These are phyloP conservation scores for Candida koratica DNA, from an alignment of 805 yeast genomes.

Conservation along the genomic window DNA sequence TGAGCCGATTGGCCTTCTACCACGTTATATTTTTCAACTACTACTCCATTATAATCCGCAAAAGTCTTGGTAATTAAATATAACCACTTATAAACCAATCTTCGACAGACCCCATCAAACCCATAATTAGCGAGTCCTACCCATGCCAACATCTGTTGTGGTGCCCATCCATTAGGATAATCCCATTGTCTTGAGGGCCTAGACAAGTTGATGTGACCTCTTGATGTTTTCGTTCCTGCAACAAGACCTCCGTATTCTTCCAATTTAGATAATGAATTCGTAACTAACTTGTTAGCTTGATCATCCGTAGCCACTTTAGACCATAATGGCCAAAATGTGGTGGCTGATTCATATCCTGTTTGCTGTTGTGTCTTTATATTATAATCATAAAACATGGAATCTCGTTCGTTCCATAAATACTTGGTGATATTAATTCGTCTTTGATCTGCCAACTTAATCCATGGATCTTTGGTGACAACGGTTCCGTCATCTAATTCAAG, in stretches of 20 bases:
- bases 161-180: conserved; percentile 98
- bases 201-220: conserved; percentile 65
- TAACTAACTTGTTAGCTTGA: conserved; percentile 65
- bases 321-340: conserved; percentile 92
- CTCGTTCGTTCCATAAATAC: conserved; percentile 79
- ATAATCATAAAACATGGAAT: conserved; percentile 80
- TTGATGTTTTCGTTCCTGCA: conserved; percentile 70
- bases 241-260: conserved; percentile 89
- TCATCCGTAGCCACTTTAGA: conserved; percentile 59
- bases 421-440: conserved; percentile 57
- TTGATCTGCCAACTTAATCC: conserved; percentile 55
- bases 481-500: conserved; percentile 23
- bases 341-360: conserved; percentile 75
- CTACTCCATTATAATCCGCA: conserved; percentile 90
- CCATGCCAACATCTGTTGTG: conserved; percentile 96
- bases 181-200: conserved; percentile 97
- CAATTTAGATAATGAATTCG: conserved; percentile 57
- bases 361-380: conserved; percentile 55
- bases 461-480: conserved; percentile 46
- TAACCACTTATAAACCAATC: conserved; percentile 86
- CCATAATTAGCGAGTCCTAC: conserved; percentile 75
- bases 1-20: conserved; percentile 81
- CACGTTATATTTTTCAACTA: conserved; percentile 93
- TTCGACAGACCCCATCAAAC: conserved; percentile 54
- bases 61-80: conserved; percentile 82